Base-by-base conservation (phyloP, 305 asterid species). In the Withania somnifera region DNA sequence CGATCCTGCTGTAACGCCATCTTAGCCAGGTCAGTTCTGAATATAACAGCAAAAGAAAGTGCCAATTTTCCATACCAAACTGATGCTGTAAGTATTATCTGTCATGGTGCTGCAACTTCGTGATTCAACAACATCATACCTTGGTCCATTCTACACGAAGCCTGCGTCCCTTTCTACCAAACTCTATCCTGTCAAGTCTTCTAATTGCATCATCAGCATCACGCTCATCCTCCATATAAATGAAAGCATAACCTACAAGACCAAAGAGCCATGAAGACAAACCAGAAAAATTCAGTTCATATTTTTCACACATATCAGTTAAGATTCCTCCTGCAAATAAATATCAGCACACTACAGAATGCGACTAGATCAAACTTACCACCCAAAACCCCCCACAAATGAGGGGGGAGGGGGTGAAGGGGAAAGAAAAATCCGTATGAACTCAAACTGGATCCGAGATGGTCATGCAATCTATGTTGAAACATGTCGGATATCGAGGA, bases 181-280 rank as follows among this genome's bases (percentile, higher is more conserved):
- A 95, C 83, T 94, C 97, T 58, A 89, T 89, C 85, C 94, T 83
- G 90, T 95, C 99, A 26, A 95, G 97, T 81, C 91, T 94, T 85
- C 99, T 85, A 13, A 95, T 91, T 13, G 99, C 98, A 86, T 92
- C 98, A 80, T 94, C 98, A 77, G 97, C 99, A 87, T 92, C 99
- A 30, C 92, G 95, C 83, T 94, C 99, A 80, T 95, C 98, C 87
- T 94, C 99, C 99, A 95, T 95, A 60, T 95, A 93, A 82, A 95
- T 82, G 53, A 95, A 95, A 82, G 99, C 99, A 90, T 91, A 95
- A 73, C 98, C 99, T 95, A 83, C 56, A 85, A 84, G 85, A 75
- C 56, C 81, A 81, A 86, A 14, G 54, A 77, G 82, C 86, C 82
- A 73, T 85, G 61, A 83, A 85, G 69, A 69, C 85, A 82, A 75